Percentiles rank a stretch among this genome's conserved stretches.
Conservation (phyloP, 176 grass and related monocot species). For the Puya raimondii region DNA sequence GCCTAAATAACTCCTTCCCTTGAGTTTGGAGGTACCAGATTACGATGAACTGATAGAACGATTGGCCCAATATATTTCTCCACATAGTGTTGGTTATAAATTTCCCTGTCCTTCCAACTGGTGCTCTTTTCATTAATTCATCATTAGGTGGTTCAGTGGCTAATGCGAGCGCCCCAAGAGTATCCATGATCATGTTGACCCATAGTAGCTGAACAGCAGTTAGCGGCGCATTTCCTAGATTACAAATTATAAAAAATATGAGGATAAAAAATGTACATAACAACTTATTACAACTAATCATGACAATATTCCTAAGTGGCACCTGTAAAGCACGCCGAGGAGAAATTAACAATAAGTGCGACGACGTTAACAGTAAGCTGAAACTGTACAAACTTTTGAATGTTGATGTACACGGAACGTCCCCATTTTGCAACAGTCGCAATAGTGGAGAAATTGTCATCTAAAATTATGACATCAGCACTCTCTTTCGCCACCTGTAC, state of each 20-base stretch:
- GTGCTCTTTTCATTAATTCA: constrained; percentile 62
- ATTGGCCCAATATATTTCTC: constrained; percentile 81
- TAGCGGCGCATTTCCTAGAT: constrained; percentile 65
- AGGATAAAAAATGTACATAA: not conserved
- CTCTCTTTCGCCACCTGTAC: constrained; percentile 89
- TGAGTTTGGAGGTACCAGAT: constrained; percentile 83
- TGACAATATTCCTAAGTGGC: not conserved
- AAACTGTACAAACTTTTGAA: constrained; percentile 97
- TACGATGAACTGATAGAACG: constrained; percentile 56
- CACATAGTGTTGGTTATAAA: constrained; percentile 87
- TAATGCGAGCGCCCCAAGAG: constrained; percentile 78
- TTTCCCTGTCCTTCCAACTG: constrained; percentile 65
- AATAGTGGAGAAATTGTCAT: constrained; percentile 91
- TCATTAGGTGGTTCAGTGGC: constrained; percentile 80
- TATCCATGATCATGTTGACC: constrained; percentile 99
- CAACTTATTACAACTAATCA: not conserved
- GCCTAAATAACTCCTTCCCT: constrained; percentile 55
- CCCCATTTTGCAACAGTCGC: constrained; percentile 90
- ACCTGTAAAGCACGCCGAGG: constrained; percentile 76
- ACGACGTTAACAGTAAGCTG: constrained; percentile 84
- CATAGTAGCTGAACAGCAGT: constrained; percentile 91
- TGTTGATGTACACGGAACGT: constrained; percentile 82
- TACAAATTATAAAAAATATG: not conserved
- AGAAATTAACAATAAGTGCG: constrained; percentile 77
- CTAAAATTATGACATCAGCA: constrained; percentile 84